These are phyloP conservation scores for Tripidium arundinaceum DNA, from an alignment of 202 grass and related monocot species.

Conservation along the genomic window DNA sequence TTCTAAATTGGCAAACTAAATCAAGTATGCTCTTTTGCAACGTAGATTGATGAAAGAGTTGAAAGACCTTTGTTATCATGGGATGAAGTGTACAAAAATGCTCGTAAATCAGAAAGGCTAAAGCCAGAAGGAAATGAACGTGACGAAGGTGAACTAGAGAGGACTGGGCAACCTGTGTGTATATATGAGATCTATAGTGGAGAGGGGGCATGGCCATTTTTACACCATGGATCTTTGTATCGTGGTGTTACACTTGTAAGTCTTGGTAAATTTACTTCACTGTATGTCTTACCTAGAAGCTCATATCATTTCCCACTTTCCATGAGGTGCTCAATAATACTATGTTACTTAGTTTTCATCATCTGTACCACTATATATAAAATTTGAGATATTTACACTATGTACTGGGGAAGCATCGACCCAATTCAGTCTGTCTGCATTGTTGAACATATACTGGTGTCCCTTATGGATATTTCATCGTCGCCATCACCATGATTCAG, in stretches of 20 bases:
- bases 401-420: background rate
- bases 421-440: background rate
- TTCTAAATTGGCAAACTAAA: constrained; percentile 11
- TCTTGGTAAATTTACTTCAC: constrained; percentile 28
- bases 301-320: constrained; percentile 1
- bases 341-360: background rate
- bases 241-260: constrained; percentile 88
- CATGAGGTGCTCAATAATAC: constrained; percentile 2
- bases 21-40: constrained; percentile 17
- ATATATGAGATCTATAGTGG: constrained; percentile 94
- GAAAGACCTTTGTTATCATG: constrained; percentile 78
- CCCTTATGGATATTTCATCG: background rate
- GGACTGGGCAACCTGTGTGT: constrained; percentile 80
- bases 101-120: constrained; percentile 80
- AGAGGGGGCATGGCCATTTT: constrained; percentile 76
- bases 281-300: background rate
- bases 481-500: background rate
- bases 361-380: background rate
- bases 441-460: background rate
- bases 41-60: constrained; percentile 87
- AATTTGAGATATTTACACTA: background rate
- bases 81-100: constrained; percentile 87
- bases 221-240: constrained; percentile 92
- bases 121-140: constrained; percentile 75
- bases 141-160: constrained; percentile 92